Conservation (phyloP, 805 yeast species). For the Wickerhamiella qilinensis region DNA sequence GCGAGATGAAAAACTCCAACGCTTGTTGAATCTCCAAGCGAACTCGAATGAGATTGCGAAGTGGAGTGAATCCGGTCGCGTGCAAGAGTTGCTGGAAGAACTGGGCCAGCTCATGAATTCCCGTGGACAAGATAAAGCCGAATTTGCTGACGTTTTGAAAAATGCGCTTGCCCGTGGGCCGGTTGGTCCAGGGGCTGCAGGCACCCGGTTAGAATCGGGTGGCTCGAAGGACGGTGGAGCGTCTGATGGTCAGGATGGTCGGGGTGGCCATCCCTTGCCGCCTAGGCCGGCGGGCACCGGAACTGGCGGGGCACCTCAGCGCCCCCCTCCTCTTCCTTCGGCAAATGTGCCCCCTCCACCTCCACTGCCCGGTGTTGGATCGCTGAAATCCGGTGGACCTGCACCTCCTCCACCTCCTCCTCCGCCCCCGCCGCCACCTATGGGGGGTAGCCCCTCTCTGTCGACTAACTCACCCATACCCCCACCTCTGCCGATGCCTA, state of each 20-base stretch:
- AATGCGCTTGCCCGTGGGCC: not conserved
- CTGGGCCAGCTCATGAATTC: not conserved
- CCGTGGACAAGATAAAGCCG: constrained; percentile 2
- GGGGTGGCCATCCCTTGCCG: too few relatives aligned
- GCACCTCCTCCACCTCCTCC: constrained; percentile 22
- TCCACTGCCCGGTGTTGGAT: constrained; percentile 8
- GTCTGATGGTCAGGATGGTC: too few relatives aligned
- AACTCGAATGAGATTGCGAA: constrained; percentile 50
- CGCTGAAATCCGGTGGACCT: constrained; percentile 16
- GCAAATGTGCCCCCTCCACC: constrained; percentile 20
- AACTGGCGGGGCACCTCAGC: too few relatives aligned
- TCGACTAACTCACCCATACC: constrained; percentile 17
- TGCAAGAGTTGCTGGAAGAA: constrained; percentile 8
- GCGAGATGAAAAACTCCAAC: constrained; percentile 36
- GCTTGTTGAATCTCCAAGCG: constrained; percentile 53
- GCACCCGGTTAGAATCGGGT: too few relatives aligned
- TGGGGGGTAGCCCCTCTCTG: constrained; percentile 10
- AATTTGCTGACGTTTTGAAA: constrained; percentile 1
- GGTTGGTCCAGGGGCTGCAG: constrained; percentile 2
- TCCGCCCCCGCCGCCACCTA: constrained; percentile 19
- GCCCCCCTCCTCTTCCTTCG: too few relatives aligned
- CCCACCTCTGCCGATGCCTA: constrained; percentile 13
- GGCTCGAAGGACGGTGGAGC: too few relatives aligned
- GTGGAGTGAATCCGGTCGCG: constrained; percentile 7
- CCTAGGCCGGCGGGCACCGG: too few relatives aligned